Evolutionary conservation across 495 filamentous ascomycete genomes (phyloP), one percentile per base, ranked within the genome.

Genomic region (Hyaloscypha variabilis): DNA sequence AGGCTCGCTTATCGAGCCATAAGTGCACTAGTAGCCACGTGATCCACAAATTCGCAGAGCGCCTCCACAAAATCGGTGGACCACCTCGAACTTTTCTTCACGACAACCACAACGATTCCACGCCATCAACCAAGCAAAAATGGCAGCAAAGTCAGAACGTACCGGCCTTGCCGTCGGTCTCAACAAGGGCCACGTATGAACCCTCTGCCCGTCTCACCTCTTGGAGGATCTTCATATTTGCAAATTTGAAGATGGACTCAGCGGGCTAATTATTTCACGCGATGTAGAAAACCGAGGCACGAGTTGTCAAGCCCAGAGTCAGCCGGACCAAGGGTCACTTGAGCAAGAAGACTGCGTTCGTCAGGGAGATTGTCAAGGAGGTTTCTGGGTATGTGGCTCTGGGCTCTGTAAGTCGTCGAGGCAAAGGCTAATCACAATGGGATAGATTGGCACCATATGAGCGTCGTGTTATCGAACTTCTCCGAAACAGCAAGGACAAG

Each of bases 401-500:
- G 28, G 14, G 42, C 21, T 2, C 17, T 42, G 14, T n/a, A 6
- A 34, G 1, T 14, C 25, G 52, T 19, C 36, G 54, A 25, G 24
- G 30, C 23, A 11, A 51, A 6, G 50, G 46, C 50, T 65, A 72
- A 73, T 74, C 67, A 11, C 4, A 21, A 42, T 73, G 79, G 39
- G 17, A 46, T 70, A 90, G 92, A 79, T 91, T 97, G 74, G 93
- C 94, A 71, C 94, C 93, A 73, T 97, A 97, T 77, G 95, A 99
- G 86, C 93, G 94, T 78, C 93, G 95, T 74, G 91, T 99, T 76
- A 96, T 98, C 79, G 95, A 99, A 88, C 85, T 99, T 71, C 88
- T 99, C 78, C 92, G 95, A 72, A 99, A 98, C 87, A 88, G 89
- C 85, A 97, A 97, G 84, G 95, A 99, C 82, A 99, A 99, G 91